These are phyloP conservation scores for Pichia sp. DNA, from an alignment of 1,139 yeast genomes.

Conservation along the genomic window DNA sequence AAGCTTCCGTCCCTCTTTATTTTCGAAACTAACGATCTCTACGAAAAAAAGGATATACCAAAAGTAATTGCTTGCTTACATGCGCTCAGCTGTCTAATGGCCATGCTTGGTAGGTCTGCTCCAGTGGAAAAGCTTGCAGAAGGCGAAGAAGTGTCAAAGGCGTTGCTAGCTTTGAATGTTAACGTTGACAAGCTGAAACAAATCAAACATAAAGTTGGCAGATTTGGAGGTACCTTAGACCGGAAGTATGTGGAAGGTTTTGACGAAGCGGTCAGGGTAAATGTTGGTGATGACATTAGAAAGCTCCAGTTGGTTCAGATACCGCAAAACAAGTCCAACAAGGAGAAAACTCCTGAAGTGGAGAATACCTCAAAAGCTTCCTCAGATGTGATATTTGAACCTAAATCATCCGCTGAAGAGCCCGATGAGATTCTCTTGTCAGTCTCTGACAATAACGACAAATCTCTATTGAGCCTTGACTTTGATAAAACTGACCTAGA, in stretches of 20 bases:
- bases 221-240: slow-evolving; percentile 37
- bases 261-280: slow-evolving; percentile 32
- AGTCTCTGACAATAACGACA: background rate
- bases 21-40: slow-evolving; percentile 87
- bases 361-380: no score
- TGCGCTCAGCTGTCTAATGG: slow-evolving; percentile 73
- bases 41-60: slow-evolving; percentile 89
- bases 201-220: slow-evolving; percentile 62
- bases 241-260: slow-evolving; percentile 21
- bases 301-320: slow-evolving; percentile 13
- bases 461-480: slow-evolving; percentile 1
- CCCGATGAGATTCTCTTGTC: background rate
- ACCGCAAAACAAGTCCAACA: background rate
- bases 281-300: slow-evolving; percentile 26
- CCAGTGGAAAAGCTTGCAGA: slow-evolving; percentile 50
- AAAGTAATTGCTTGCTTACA: slow-evolving; percentile 92
- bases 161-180: slow-evolving; percentile 6
- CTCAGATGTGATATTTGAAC: no score
- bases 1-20: slow-evolving; percentile 82
- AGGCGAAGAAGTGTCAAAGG: slow-evolving; percentile 10
- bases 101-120: slow-evolving; percentile 51
- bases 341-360: background rate
- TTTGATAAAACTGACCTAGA: background rate
- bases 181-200: slow-evolving; percentile 49
- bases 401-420: background rate